Evolutionary conservation across 352 stramenopile genomes (phyloP), one percentile per base, ranked within the genome.

Genomic region (Peronospora farinosa): DNA sequence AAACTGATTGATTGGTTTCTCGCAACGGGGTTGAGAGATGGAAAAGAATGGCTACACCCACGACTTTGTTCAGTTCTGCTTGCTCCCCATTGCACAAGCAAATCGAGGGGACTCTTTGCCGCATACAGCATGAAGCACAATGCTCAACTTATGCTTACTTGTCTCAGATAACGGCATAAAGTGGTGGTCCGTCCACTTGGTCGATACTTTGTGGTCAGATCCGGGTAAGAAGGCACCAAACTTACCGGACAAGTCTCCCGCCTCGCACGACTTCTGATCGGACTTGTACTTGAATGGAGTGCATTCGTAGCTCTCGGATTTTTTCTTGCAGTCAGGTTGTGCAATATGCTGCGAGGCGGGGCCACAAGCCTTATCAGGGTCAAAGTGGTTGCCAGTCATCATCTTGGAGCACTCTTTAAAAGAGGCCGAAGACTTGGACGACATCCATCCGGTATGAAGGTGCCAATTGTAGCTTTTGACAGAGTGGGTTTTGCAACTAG

Each of bases 111-210:
- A 46, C 12, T 69, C 60, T 5, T 51, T 65, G 40, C 61, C 57
- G 42, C 75, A 89, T 8, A 82, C 67, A 2, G 74, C 72, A 45
- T 85, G 78, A 40, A 89, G 56, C 23, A 86, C 57, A 31, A 89
- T 71, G 53, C 77, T 89, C 71, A 71, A 86, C 25, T 66, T 47
- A 7, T 67, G 51, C 32, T 37, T 76, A 40, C 67, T 32, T 4
- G 6, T 70, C 44, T 85, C 69, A 1, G 51, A 51, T 6, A 57
- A 37, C n/a, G 63, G 35, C 7, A 73, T 71, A 40, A 74, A 89
- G 52, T 73, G 21, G 11, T 59, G 19, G 48, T 89, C 74, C 11
- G 52, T 65, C 59, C 60, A 88, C 21, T 64, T 51, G 0, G 49
- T 55, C 0, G 16, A 46, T 7, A 74, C 61, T 2, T 53, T 64